Base-by-base conservation (phyloP, 345 rosid species). In the Leavenworthia alabamica region DNA sequence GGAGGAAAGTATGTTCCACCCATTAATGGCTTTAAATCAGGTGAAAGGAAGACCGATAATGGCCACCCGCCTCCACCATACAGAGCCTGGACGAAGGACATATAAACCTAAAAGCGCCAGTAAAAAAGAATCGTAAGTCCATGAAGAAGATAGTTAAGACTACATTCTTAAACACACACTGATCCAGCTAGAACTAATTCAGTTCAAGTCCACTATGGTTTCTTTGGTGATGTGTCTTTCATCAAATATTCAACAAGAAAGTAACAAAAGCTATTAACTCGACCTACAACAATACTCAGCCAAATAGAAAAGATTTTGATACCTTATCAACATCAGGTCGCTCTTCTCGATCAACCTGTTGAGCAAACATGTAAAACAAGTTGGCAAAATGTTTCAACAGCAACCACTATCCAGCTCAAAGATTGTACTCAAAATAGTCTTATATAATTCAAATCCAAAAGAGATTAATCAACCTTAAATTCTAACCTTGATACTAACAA, bases 51-150 rank as follows among this genome's bases (percentile, higher is more conserved):
- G 55, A 83, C 96, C 0, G 85, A 81, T 14, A 88, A 74, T 46
- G 98, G 98, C 98, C 98, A 92, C 12, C 96, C 96, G 53, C 98
- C 98, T 39, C 95, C 86, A 37, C 88, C 85, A 56, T 92, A 83
- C 35, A 92, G 53, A 28, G 96, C 96, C 59, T 92, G 98, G 22
- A 92, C 93, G 37, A 82, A 89, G 7, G 96, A 86, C 96, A 92
- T 92, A 75, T 89, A 89, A 9, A 92, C 96, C 98, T 88, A 74
- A 46, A 71, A 75, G 47, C 13, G 37, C 29, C 45, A 56, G 31
- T 15, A 16, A 16, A 28, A 28, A 55, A 15, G 9, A 31, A 20
- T 22, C 0, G 12, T 5, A 55, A 22, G 39, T 33, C 60, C 64
- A 26, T n/a, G 23, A 62, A 46, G 23, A 62, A 46, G 1, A 0